A percentile compares a stretch with the other conserved stretches of the same genome.
phyloP scores from a whole-genome alignment of 768 basidiomycete genomes.

The Tephrocybe sp. region DNA sequence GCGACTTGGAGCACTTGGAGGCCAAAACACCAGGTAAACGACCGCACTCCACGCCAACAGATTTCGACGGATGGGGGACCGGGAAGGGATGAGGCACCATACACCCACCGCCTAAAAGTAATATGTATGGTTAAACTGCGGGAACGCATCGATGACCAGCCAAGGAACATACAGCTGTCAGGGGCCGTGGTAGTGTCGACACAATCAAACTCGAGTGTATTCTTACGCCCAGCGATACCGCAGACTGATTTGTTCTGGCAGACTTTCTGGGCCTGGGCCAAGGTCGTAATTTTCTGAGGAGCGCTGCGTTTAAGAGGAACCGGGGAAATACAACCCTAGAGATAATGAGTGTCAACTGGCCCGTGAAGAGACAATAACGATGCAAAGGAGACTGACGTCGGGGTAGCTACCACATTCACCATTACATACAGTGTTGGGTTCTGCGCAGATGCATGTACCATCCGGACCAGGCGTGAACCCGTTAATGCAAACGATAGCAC shows the following conservation, averaged over 20 bases:
- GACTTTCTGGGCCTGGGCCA: slow-evolving; percentile 9
- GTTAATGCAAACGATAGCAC: too few relatives aligned
- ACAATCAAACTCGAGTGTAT: slow-evolving; percentile 17
- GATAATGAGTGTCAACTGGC: not conserved
- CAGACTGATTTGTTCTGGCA: slow-evolving; percentile 18
- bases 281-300: slow-evolving; percentile 3
- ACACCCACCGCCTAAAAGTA: slow-evolving; percentile 17
- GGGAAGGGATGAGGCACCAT: slow-evolving; percentile 14
- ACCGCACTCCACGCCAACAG: slow-evolving; percentile 23
- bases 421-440: too few relatives aligned
- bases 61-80: slow-evolving; percentile 16
- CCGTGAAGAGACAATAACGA: not conserved
- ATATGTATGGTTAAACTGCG: not conserved
- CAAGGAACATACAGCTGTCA: slow-evolving; percentile 15
- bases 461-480: too few relatives aligned
- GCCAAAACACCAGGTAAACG: slow-evolving; percentile 8
- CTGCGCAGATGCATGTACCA: too few relatives aligned
- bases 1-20: slow-evolving; percentile 6
- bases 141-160: not conserved
- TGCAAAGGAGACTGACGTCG: slow-evolving; percentile 2
- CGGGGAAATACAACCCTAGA: slow-evolving; percentile 13
- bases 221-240: slow-evolving; percentile 16
- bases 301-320: slow-evolving; percentile 7
- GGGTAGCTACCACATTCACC: slow-evolving; percentile 12
- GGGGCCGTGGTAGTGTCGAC: slow-evolving; percentile 11